Evolutionary conservation across 2,329 filamentous ascomycete species (phyloP).

Genomic region (Penicillium aurantiogriseum): DNA sequence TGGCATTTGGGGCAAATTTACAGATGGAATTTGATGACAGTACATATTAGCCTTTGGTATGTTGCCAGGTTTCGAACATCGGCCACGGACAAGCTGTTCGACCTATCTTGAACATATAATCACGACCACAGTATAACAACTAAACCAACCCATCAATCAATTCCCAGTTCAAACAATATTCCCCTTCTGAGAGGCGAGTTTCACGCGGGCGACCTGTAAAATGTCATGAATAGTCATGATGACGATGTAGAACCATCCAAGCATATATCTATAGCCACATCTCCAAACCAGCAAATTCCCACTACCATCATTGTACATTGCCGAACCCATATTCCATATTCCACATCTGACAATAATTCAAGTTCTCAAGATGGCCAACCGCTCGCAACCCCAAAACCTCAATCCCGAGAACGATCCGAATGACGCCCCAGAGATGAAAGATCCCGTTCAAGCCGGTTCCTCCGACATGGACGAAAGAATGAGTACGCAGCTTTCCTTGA

Average conservation of each 20-base stretch:
- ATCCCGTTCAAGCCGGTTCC: background rate
- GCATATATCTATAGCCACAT: background rate
- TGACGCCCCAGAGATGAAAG: background rate
- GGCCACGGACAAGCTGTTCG: no score
- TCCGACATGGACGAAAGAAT: slow-evolving; percentile 3
- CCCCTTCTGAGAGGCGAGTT: background rate
- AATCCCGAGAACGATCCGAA: background rate
- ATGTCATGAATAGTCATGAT: slow-evolving; percentile 11
- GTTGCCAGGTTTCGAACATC: no score
- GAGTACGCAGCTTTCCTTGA: background rate
- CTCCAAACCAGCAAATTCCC: background rate
- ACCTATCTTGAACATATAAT: no score
- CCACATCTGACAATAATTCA: background rate
- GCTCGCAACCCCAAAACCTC: background rate
- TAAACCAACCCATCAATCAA: background rate
- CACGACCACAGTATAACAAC: background rate
- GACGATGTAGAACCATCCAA: background rate
- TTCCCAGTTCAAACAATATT: background rate
- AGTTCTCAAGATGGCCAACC: background rate
- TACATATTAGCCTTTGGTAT: background rate
- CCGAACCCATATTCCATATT: background rate
- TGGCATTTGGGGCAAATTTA: background rate
- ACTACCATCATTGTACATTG: background rate
- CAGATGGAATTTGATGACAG: background rate
- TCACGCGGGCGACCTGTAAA: background rate